These are phyloP conservation scores for Penicillium sp. DNA, from an alignment of 2,329 filamentous ascomycete genomes.

Conservation along the genomic window DNA sequence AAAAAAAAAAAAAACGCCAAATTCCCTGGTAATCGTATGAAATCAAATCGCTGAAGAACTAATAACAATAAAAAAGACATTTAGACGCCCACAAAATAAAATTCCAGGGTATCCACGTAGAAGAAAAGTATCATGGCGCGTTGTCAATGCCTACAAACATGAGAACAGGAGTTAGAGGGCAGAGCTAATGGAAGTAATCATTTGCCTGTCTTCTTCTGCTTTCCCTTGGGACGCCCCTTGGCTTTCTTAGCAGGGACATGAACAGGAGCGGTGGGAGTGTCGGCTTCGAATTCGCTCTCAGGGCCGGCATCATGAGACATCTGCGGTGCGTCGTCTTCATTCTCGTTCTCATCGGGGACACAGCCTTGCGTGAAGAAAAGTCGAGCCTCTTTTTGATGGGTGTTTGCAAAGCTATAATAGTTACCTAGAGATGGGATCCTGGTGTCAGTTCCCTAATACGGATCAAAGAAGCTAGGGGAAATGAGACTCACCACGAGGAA, in stretches of 20 bases:
- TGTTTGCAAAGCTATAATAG: constrained; percentile 87
- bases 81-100: not conserved
- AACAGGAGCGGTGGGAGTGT: constrained; percentile 11
- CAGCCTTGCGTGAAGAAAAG: constrained; percentile 93
- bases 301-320: constrained; percentile 8
- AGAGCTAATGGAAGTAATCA: constrained; percentile 6
- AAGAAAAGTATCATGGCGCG: constrained; percentile 22
- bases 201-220: constrained; percentile 35
- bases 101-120: constrained; percentile 10
- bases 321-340: constrained; percentile 7
- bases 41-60: constrained; percentile 20
- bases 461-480: not conserved
- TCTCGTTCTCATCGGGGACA: constrained; percentile 49
- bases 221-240: constrained; percentile 35
- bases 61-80: constrained; percentile 12
- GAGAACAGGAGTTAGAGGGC: not conserved
- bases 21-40: constrained; percentile 9
- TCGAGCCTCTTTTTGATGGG: constrained; percentile 67
- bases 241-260: constrained; percentile 12
- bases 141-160: constrained; percentile 13
- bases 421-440: constrained; percentile 63
- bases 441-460: constrained; percentile 1
- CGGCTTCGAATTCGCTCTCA: constrained; percentile 22
- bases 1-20: not conserved
- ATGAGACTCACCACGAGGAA: constrained; percentile 76